Evolutionary conservation across 306 rosid genomes (phyloP).

Genomic region (Morella rubra): DNA sequence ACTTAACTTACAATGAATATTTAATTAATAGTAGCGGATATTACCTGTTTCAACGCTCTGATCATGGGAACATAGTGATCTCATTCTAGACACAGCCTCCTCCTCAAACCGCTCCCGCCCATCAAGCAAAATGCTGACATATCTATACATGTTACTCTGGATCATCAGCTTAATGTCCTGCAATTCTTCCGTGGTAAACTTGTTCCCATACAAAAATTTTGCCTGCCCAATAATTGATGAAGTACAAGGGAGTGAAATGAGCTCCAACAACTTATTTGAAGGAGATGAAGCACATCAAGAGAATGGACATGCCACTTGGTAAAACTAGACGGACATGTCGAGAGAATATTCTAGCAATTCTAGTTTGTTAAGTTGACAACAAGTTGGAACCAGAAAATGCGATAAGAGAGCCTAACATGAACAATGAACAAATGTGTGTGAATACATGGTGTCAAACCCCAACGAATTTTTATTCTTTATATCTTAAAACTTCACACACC

Average conservation of each 20-base stretch:
- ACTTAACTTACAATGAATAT: background rate
- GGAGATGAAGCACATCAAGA: background rate
- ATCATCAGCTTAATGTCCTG: constrained; percentile 89
- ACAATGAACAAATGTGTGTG: background rate
- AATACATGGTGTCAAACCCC: background rate
- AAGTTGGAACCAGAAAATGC: constrained; percentile 1
- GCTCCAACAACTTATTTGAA: background rate
- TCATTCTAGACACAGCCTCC: constrained; percentile 59
- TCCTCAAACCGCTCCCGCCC: constrained; percentile 99
- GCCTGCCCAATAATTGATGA: constrained; percentile 59
- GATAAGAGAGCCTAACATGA: background rate
- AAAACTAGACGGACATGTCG: background rate
- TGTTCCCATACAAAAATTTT: constrained; percentile 84
- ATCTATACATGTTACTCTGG: constrained; percentile 92
- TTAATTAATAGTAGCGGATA: constrained; percentile 1
- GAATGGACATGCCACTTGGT: background rate
- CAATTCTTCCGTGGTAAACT: constrained; percentile 65
- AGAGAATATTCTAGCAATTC: background rate
- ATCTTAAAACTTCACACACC: background rate
- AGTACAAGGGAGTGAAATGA: constrained; percentile 18
- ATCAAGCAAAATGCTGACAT: constrained; percentile 92
- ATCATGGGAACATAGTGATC: constrained; percentile 41
- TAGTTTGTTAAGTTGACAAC: constrained; percentile 5
- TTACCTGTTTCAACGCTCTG: constrained; percentile 52
- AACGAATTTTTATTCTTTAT: background rate